Conservation (phyloP, 345 rosid genomes). For the Citrus australasica region DNA sequence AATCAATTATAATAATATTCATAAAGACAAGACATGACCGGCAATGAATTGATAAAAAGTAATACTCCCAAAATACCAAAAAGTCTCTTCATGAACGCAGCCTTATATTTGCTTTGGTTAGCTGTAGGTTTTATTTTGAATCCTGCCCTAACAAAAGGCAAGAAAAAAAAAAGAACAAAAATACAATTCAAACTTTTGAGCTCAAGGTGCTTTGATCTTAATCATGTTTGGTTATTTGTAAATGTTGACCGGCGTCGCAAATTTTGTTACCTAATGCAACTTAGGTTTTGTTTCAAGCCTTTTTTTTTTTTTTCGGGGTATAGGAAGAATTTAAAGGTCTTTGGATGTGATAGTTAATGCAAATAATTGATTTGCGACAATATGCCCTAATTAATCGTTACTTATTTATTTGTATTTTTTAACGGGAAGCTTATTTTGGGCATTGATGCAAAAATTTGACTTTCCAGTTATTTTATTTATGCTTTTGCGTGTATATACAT, state of each 20-base stretch:
- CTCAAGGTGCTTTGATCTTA: constrained; percentile 2
- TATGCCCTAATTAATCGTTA: not conserved
- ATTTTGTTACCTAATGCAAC: not conserved
- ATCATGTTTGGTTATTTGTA: not conserved
- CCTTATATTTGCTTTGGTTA: too few relatives aligned
- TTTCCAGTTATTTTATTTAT: too few relatives aligned
- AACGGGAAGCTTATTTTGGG: too few relatives aligned
- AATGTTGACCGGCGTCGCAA: not conserved
- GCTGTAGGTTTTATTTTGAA: not conserved
- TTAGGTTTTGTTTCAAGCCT: not conserved
- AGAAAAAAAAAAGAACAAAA: not conserved
- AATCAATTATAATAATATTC: too few relatives aligned
- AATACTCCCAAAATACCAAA: not conserved
- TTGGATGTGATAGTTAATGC: not conserved
- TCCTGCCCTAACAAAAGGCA: not conserved
- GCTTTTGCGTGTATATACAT: too few relatives aligned
- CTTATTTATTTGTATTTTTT: not conserved
- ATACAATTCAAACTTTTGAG: constrained; percentile 5
- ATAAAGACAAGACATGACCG: too few relatives aligned
- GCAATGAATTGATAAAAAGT: too few relatives aligned
- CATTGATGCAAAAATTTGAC: too few relatives aligned
- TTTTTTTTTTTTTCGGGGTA: not conserved
- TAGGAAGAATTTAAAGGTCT: not conserved
- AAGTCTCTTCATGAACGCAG: not conserved
- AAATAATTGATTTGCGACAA: not conserved